These are phyloP conservation scores for Gonapodya prolifera DNA, from an alignment of 192 early-diverging fungal genomes.

Conservation along the genomic window DNA sequence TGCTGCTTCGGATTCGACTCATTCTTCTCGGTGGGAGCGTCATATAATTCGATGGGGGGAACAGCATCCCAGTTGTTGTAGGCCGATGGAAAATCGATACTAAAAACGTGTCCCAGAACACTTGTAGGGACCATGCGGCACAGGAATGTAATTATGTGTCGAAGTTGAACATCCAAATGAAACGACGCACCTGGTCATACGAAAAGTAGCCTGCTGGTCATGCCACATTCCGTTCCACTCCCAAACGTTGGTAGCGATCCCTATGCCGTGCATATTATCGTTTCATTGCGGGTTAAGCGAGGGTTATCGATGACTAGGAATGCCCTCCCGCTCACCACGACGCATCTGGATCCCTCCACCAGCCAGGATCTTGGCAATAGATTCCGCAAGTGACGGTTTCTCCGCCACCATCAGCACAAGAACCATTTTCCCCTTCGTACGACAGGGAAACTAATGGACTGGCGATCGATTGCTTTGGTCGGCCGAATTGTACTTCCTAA, in stretches of 20 bases:
- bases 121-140: conserved; percentile 22
- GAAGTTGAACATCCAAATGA: conserved; percentile 14
- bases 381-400: conserved; percentile 28
- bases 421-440: not conserved
- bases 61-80: conserved; percentile 30
- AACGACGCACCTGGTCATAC: not conserved
- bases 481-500: no score
- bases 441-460: no score
- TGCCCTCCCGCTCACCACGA: not conserved
- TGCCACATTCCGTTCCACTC: conserved; percentile 4
- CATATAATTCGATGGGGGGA: conserved; percentile 27
- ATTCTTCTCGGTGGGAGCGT: conserved; percentile 20
- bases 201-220: conserved; percentile 2
- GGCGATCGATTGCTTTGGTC: no score
- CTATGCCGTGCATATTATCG: not conserved
- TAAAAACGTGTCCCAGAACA: conserved; percentile 27
- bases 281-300: not conserved
- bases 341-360: conserved; percentile 10
- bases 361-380: conserved; percentile 20
- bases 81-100: conserved; percentile 24
- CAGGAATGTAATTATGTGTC: conserved; percentile 18
- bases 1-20: conserved; percentile 34
- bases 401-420: conserved; percentile 21
- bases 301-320: conserved; percentile 12
- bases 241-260: conserved; percentile 7